Conservation (phyloP, 2,329 filamentous ascomycete species). For the Phaeoacremonium minimum region DNA sequence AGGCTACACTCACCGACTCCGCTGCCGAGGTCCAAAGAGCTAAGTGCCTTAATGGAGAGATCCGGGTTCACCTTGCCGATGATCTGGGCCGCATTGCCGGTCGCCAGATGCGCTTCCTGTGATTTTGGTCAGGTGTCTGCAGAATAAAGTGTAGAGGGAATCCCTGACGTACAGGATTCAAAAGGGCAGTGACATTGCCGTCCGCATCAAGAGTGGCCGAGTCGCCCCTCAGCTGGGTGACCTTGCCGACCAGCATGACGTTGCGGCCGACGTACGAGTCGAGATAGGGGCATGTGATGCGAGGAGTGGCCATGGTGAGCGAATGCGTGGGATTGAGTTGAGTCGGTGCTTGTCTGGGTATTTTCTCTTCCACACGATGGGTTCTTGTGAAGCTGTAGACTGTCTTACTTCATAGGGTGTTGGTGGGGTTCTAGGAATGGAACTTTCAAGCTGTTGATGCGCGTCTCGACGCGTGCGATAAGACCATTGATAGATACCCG, state of each 20-base stretch:
- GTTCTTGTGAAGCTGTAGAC: no score
- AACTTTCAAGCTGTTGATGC: no score
- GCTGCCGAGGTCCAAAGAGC: constrained; percentile 64
- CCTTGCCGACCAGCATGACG: constrained; percentile 82
- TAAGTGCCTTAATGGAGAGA: constrained; percentile 66
- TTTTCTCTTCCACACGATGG: no score
- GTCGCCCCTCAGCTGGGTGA: constrained; percentile 77
- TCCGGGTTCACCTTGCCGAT: constrained; percentile 78
- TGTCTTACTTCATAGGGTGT: no score
- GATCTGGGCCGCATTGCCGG: constrained; percentile 69
- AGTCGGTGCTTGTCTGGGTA: neutral
- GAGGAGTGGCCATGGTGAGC: constrained; percentile 71
- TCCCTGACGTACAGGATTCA: constrained; percentile 51
- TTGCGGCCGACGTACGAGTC: constrained; percentile 69
- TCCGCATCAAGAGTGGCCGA: constrained; percentile 75
- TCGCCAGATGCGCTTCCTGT: constrained; percentile 66
- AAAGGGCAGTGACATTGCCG: constrained; percentile 67
- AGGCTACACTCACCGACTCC: constrained; percentile 56
- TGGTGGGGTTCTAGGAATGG: no score
- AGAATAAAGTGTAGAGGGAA: neutral
- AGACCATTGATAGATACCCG: no score
- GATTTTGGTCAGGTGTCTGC: neutral
- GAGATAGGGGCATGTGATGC: constrained; percentile 77
- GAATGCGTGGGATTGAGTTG: constrained; percentile 58
- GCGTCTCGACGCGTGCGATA: no score